Evolutionary conservation across 1,139 yeast genomes (phyloP).

Genomic region (Suzukiozyma palmioleophila): DNA sequence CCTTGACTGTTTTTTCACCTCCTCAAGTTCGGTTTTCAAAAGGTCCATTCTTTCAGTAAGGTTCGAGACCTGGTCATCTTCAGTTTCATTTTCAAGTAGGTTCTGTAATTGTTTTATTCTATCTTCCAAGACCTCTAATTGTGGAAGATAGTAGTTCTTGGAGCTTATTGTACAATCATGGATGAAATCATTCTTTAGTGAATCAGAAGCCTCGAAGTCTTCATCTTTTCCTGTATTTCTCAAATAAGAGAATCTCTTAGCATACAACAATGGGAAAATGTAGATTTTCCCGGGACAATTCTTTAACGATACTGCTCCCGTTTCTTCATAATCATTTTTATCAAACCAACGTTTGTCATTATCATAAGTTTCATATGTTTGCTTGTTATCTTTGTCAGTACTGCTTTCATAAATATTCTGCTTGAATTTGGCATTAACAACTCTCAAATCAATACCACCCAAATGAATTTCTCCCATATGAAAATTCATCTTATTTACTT

Average conservation of each 20-base stretch:
- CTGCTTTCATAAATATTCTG: conserved; percentile 21
- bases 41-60: conserved; percentile 19
- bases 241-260: conserved; percentile 35
- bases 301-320: conserved; percentile 25
- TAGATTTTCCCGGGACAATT: conserved; percentile 19
- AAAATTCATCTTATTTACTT: conserved; percentile 41
- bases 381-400: conserved; percentile 12
- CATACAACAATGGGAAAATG: conserved; percentile 32
- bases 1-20: conserved; percentile 6
- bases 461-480: conserved; percentile 41
- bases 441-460: conserved; percentile 38
- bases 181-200: conserved; percentile 25
- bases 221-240: conserved; percentile 30
- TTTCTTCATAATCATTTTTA: conserved; percentile 39
- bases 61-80: conserved; percentile 9
- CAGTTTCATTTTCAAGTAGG: conserved; percentile 14
- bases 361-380: conserved; percentile 27
- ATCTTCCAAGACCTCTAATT: conserved; percentile 21
- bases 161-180: conserved; percentile 29
- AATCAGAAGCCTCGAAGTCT: conserved; percentile 8
- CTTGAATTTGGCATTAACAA: conserved; percentile 27
- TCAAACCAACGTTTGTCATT: conserved; percentile 40
- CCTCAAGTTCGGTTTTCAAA: conserved; percentile 20
- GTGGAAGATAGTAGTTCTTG: conserved; percentile 25
- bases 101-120: conserved; percentile 26